These are phyloP conservation scores for Taphrina betulina DNA, from an alignment of 1,139 yeast species.

Conservation along the genomic window DNA sequence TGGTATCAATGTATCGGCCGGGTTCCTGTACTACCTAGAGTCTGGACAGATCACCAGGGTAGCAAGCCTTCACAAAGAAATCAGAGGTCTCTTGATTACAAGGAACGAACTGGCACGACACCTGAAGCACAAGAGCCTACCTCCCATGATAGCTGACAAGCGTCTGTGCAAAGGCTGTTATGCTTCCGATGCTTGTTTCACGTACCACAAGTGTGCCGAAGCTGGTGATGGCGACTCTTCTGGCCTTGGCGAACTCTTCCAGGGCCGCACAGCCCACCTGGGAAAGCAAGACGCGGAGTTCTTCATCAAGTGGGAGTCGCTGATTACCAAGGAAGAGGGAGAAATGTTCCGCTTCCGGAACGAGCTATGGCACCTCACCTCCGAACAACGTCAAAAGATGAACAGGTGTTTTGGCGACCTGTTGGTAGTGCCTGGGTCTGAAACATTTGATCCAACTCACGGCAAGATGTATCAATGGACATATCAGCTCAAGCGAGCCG, in stretches of 20 bases:
- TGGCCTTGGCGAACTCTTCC: constrained; percentile 48
- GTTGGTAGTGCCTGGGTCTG: constrained; percentile 29
- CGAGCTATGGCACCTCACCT: constrained; percentile 68
- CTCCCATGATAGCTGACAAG: constrained; percentile 56
- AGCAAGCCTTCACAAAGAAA: constrained; percentile 49
- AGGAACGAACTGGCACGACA: constrained; percentile 68
- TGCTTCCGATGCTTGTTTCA: constrained; percentile 63
- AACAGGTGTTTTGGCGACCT: constrained; percentile 49
- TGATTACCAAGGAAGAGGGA: constrained; percentile 74
- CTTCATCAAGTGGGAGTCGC: constrained; percentile 67
- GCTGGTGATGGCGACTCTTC: constrained; percentile 53
- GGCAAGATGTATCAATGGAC: constrained; percentile 30
- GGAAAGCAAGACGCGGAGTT: constrained; percentile 52
- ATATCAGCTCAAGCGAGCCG: constrained; percentile 24
- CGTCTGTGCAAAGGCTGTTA: constrained; percentile 69
- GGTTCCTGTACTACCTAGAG: constrained; percentile 72
- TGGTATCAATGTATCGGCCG: constrained; percentile 57
- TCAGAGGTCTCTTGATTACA: constrained; percentile 64
- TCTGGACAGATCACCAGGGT: constrained; percentile 55
- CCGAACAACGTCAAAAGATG: constrained; percentile 59
- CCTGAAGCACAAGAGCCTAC: constrained; percentile 55
- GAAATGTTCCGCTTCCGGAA: constrained; percentile 54
- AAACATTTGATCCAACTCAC: constrained; percentile 10
- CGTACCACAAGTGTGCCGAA: constrained; percentile 55
- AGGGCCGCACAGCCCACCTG: constrained; percentile 55